Conservation (phyloP, 1,139 yeast species). For the Ashbya aceris region DNA sequence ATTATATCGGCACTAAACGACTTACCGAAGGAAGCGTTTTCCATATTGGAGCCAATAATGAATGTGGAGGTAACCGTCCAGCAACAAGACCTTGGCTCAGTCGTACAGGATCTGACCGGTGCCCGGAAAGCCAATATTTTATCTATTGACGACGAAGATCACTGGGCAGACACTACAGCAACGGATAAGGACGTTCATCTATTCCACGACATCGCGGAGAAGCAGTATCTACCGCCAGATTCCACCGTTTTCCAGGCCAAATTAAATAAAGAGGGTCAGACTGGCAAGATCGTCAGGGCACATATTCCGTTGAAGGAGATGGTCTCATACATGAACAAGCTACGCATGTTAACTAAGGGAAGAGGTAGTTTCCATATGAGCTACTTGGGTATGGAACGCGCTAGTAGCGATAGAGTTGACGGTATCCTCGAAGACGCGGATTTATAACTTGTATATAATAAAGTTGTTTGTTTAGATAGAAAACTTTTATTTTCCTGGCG, state of each 20-base stretch:
- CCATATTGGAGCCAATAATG: conserved; percentile 83
- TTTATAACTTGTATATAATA: background rate
- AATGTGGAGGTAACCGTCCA: conserved; percentile 56
- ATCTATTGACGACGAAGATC: conserved; percentile 50
- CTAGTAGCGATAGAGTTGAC: conserved; percentile 40
- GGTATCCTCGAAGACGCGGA: conserved; percentile 26
- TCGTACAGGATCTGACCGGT: conserved; percentile 70
- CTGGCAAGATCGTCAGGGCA: conserved; percentile 51
- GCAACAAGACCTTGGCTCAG: conserved; percentile 71
- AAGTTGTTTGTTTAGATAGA: background rate
- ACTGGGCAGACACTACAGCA: conserved; percentile 6
- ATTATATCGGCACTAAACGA: conserved; percentile 10
- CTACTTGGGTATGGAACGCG: conserved; percentile 62
- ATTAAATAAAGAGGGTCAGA: conserved; percentile 24
- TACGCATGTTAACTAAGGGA: conserved; percentile 84
- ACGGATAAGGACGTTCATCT: conserved; percentile 35
- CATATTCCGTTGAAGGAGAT: conserved; percentile 79
- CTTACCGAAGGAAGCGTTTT: conserved; percentile 29
- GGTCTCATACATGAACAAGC: conserved; percentile 75
- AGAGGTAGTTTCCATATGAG: conserved; percentile 78
- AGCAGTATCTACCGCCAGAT: conserved; percentile 52
- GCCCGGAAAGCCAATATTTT: conserved; percentile 61
- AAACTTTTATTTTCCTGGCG: too few relatives aligned
- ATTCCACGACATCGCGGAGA: conserved; percentile 43
- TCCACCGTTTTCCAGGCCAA: conserved; percentile 30